These are phyloP conservation scores for Candida sakaeoensis DNA, from an alignment of 805 yeast genomes.

Conservation along the genomic window DNA sequence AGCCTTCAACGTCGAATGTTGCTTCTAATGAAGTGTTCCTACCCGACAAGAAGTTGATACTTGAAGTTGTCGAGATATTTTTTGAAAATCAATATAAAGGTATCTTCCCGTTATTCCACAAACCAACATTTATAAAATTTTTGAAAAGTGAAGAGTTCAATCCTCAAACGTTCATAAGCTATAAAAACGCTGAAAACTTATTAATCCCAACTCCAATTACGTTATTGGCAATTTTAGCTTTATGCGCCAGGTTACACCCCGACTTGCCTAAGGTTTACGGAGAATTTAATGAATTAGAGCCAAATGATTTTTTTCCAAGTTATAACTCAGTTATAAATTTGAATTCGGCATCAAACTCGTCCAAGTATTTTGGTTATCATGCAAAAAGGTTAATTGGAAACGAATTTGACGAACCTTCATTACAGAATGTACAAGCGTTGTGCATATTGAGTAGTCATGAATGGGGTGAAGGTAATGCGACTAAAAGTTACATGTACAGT, in stretches of 20 bases:
- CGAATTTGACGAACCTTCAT: constrained; percentile 35
- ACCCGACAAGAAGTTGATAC: constrained; percentile 15
- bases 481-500: constrained; percentile 32
- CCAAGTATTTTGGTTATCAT: constrained; percentile 38
- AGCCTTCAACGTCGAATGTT: neutral
- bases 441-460: constrained; percentile 36
- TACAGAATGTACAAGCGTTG: constrained; percentile 36
- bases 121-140: constrained; percentile 19
- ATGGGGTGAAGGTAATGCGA: constrained; percentile 39
- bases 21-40: constrained; percentile 9
- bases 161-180: constrained; percentile 17
- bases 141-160: constrained; percentile 17
- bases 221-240: constrained; percentile 31
- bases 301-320: constrained; percentile 24
- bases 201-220: constrained; percentile 27
- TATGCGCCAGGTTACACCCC: constrained; percentile 33
- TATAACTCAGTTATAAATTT: constrained; percentile 1
- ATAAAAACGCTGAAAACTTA: constrained; percentile 13
- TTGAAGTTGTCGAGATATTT: constrained; percentile 20
- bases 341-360: constrained; percentile 25
- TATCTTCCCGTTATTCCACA: constrained; percentile 23
- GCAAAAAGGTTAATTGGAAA: constrained; percentile 28
- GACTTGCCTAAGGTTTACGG: constrained; percentile 28
- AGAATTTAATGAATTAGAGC: constrained; percentile 24
- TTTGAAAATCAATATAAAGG: constrained; percentile 25